phyloP scores from a whole-genome alignment of 2,329 filamentous ascomycete species.

The Apiospora aurea region DNA sequence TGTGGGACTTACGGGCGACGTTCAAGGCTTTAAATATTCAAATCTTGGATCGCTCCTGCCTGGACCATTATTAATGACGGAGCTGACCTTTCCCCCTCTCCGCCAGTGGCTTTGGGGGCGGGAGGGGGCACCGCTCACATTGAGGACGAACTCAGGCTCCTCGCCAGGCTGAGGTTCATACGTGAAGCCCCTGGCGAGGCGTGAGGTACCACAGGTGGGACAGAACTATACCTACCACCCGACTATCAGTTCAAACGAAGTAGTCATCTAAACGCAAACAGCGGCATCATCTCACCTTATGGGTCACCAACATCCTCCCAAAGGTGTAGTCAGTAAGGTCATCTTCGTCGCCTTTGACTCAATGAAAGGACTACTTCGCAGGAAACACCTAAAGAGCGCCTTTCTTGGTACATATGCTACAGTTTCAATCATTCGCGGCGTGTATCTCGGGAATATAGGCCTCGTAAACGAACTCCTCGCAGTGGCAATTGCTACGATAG shows the following conservation, averaged over 20 bases:
- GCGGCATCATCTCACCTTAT: constrained; percentile 47
- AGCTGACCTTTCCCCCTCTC: background rate
- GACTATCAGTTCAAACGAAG: background rate
- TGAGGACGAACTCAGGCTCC: constrained; percentile 46
- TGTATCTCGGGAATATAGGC: constrained; percentile 63
- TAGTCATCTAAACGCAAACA: background rate
- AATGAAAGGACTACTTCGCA: constrained; percentile 43
- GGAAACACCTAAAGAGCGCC: constrained; percentile 48
- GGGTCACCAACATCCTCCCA: constrained; percentile 44
- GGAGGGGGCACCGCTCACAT: constrained; percentile 44
- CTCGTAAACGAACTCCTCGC: constrained; percentile 60
- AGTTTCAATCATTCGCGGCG: constrained; percentile 65
- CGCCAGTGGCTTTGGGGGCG: background rate
- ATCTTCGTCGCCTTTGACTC: constrained; percentile 54
- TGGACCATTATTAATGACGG: constrained; percentile 34
- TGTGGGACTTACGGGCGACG: constrained; percentile 42
- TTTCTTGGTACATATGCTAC: constrained; percentile 68
- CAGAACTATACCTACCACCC: constrained; percentile 50
- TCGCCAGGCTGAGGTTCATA: constrained; percentile 36
- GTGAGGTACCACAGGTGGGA: constrained; percentile 53
- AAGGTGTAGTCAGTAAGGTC: constrained; percentile 54
- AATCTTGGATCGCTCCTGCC: constrained; percentile 51
- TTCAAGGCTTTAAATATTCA: constrained; percentile 52
- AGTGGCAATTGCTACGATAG: constrained; percentile 66
- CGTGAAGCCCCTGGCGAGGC: constrained; percentile 42